These are phyloP conservation scores for Dillenia suffruticosa DNA, from an alignment of 164 flowering plant species.

Conservation along the genomic window DNA sequence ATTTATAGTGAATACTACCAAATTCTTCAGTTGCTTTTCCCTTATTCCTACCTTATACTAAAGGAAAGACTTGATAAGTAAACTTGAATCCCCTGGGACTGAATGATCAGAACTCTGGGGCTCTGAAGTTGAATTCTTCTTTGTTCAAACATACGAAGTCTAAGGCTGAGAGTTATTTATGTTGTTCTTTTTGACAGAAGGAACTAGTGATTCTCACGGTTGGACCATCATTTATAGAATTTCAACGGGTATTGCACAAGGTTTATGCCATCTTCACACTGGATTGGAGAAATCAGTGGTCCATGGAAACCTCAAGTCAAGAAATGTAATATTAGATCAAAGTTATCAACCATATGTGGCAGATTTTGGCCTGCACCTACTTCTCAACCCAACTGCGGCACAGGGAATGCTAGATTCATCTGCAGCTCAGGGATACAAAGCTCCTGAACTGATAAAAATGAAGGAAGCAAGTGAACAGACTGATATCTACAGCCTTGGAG, in stretches of 20 bases:
- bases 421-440: conserved; percentile 77
- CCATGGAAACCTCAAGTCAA: conserved; percentile 91
- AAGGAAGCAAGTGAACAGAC: conserved; percentile 60
- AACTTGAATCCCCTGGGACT: too few relatives aligned
- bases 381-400: conserved; percentile 58
- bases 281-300: conserved; percentile 55
- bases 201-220: conserved; percentile 42
- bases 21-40: too few relatives aligned
- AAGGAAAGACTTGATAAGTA: too few relatives aligned
- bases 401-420: conserved; percentile 81
- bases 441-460: conserved; percentile 97
- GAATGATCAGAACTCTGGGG: background rate
- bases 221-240: conserved; percentile 63
- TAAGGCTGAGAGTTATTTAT: conserved; percentile 1
- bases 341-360: conserved; percentile 54
- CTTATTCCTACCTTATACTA: too few relatives aligned
- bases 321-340: conserved; percentile 60
- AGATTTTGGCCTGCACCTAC: conserved; percentile 72
- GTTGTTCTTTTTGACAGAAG: conserved; percentile 33
- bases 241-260: conserved; percentile 67
- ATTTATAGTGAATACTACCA: too few relatives aligned
- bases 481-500: conserved; percentile 84
- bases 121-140: background rate
- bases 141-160: background rate
- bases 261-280: conserved; percentile 74